phyloP scores from a whole-genome alignment of 257 asterid species.

The Ophiorrhiza pumila region DNA sequence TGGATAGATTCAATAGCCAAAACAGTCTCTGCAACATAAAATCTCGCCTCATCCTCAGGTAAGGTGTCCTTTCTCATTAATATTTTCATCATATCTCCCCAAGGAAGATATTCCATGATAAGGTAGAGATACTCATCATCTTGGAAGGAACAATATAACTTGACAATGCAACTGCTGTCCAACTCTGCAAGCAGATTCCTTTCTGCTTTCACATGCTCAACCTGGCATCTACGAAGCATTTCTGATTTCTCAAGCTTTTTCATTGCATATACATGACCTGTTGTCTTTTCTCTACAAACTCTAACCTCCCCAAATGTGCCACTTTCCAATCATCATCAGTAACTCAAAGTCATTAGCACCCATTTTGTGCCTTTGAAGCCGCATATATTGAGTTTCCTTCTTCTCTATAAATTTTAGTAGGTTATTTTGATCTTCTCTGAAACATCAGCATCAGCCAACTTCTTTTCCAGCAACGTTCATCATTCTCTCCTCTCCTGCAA shows the following conservation, averaged over 20 bases:
- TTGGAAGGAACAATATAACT: constrained; percentile 94
- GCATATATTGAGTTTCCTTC: constrained; percentile 99
- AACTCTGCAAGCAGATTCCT: constrained; percentile 92
- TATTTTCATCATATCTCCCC: constrained; percentile 99
- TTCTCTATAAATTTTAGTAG: constrained; percentile 79
- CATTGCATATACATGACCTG: constrained; percentile 92
- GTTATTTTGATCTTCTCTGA: constrained; percentile 94
- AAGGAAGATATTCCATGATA: constrained; percentile 95
- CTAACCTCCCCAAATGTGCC: constrained; percentile 99
- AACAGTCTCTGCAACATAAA: constrained; percentile 93
- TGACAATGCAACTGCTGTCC: constrained; percentile 94
- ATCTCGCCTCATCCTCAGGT: constrained; percentile 84
- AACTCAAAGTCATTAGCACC: constrained; percentile 91
- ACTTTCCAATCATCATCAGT: constrained; percentile 92
- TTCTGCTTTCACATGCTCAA: constrained; percentile 93
- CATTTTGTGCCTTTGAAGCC: constrained; percentile 97
- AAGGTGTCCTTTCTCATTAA: constrained; percentile 91
- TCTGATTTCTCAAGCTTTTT: constrained; percentile 96
- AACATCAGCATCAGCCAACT: constrained; percentile 98
- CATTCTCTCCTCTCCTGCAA: constrained; percentile 94
- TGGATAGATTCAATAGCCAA: constrained; percentile 96
- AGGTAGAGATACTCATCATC: constrained; percentile 93
- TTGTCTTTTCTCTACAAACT: constrained; percentile 88
- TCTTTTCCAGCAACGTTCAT: constrained; percentile 76
- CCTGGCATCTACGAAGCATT: constrained; percentile 99